These are phyloP conservation scores for Casuarina glauca DNA, from an alignment of 306 rosid genomes.

Conservation along the genomic window DNA sequence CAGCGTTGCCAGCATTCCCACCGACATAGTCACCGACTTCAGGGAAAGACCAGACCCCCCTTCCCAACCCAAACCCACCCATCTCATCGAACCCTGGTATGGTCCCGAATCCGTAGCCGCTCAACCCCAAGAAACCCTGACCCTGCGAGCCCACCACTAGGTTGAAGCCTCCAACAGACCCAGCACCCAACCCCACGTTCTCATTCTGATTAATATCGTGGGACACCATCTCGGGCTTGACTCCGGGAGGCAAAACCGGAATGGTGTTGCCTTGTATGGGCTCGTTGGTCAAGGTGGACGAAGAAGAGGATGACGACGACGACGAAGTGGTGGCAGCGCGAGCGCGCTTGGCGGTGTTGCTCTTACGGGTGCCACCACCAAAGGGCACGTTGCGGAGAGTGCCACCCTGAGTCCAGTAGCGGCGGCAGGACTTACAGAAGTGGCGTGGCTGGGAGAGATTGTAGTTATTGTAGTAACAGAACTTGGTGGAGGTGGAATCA, in stretches of 20 bases:
- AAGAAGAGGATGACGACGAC: constrained; percentile 27
- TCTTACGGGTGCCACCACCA: constrained; percentile 56
- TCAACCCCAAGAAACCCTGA: constrained; percentile 29
- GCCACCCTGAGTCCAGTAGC: constrained; percentile 64
- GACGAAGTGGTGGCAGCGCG: constrained; percentile 28
- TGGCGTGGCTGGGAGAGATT: constrained; percentile 64
- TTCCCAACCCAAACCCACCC: constrained; percentile 32
- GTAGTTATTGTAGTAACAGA: constrained; percentile 67
- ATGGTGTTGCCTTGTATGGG: constrained; percentile 1
- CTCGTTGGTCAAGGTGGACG: constrained; percentile 26
- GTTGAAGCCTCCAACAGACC: constrained; percentile 16
- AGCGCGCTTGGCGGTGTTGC: constrained; percentile 35
- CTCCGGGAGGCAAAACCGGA: constrained; percentile 6
- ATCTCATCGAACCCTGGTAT: constrained; percentile 33
- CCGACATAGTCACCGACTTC: constrained; percentile 36
- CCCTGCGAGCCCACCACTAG: constrained; percentile 30
- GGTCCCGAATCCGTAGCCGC: constrained; percentile 38
- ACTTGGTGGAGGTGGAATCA: constrained; percentile 50
- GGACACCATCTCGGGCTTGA: not conserved
- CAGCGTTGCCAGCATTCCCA: constrained; percentile 9
- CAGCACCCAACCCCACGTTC: not conserved
- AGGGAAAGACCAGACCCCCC: constrained; percentile 34
- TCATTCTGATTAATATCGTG: constrained; percentile 10
- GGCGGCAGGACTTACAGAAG: constrained; percentile 57
- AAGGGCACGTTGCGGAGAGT: constrained; percentile 55